Evolutionary conservation across 352 stramenopile species (phyloP), one percentile per base, ranked within the genome.

Genomic region (Globisporangium viniferum): DNA sequence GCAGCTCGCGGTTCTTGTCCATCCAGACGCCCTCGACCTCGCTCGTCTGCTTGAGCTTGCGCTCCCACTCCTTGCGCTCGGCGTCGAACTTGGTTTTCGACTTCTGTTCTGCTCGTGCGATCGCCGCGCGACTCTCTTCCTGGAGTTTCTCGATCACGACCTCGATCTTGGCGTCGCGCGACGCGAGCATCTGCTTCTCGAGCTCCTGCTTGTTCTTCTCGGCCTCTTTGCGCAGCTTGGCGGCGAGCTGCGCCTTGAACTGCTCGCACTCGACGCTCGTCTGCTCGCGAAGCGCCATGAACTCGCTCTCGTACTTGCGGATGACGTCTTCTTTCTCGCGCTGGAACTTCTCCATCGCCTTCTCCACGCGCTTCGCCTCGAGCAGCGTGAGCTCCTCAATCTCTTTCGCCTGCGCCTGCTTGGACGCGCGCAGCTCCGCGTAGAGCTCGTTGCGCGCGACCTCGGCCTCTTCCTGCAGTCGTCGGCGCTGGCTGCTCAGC

Each of bases 1-100:
- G 84, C 44, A 94, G 68, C 66, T 91, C 84, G 20, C 82, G 79
- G 66, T 90, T 92, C 75, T 94, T 92, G 46, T 92, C 86, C 84
- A 94, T 92, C 86, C 86, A 94, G n/a, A 91, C 83, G 36, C 72
- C 73, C 27, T 93, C 84, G n/a, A 92, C 84, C 66, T 94, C 83
- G 67, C 74, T 85, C 20, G 83, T 89, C 66, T 91, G 83, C 70
- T 88, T 87, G 64, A 91, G 76, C 64, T 92, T 90, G 59, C 83
- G 81, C 67, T 91, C 81, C 67, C 74, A 88, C 33, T 91, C 84
- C n/a, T 76, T 70, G 53, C 75, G 79, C 68, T 94, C 84, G 18
- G 85, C 66, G 56, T 85, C 82, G 27, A 84, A 80, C 55, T 84
- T 89, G 54, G 74, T 73, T 44, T 76, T 73, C 0, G 73, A 64